Evolutionary conservation across 306 rosid species (phyloP), one percentile per base, ranked within the genome.

Genomic region (Urtica urens): DNA sequence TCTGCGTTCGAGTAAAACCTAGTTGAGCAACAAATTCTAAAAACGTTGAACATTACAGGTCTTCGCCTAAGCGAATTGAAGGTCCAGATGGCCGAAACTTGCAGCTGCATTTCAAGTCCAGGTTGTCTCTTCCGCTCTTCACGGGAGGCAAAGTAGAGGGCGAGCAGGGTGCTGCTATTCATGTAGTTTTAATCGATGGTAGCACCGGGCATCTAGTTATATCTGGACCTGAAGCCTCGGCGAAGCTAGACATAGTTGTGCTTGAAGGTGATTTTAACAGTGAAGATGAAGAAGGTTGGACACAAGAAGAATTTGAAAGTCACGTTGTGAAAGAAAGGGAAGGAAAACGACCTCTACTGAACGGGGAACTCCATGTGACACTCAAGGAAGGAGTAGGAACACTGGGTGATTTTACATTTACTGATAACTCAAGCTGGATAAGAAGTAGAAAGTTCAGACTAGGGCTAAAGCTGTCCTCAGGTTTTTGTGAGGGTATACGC

Each of bases 61-160:
- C 99, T 60, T 78, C 96, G 9, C 99, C 99, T 55, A 92, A 77
- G 72, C 79, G 72, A 72, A 79, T 92, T 60, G 96, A 92, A 79
- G 96, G 93, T 74, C 94, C 94, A 6, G 80, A 80, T 70, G 94
- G 85, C 51, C 71, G 79, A 49, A 92, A 72, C 81, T 70, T 92
- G 79, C 93, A 73, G 65, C 83, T 92, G 38, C 79, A 71, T 23
- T 92, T 82, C 63, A 78, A 17, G 84, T 79, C 99, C 45, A 81
- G 86, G 58, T 62, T 92, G 45, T 72, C 96, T 48, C 99, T 92
- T 75, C 99, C 99, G 27, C 76, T 92, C 45, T 92, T 92, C 77
- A 92, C 99, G 1, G 99, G 99, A 47, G 99, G 99, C 71, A 92
- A 92, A 72, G 96, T 92, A 25, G 99, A 92, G 70, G 99, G 99